These are phyloP conservation scores for Thermochaetoides dissita DNA, from an alignment of 2,329 filamentous ascomycete species.

Conservation along the genomic window DNA sequence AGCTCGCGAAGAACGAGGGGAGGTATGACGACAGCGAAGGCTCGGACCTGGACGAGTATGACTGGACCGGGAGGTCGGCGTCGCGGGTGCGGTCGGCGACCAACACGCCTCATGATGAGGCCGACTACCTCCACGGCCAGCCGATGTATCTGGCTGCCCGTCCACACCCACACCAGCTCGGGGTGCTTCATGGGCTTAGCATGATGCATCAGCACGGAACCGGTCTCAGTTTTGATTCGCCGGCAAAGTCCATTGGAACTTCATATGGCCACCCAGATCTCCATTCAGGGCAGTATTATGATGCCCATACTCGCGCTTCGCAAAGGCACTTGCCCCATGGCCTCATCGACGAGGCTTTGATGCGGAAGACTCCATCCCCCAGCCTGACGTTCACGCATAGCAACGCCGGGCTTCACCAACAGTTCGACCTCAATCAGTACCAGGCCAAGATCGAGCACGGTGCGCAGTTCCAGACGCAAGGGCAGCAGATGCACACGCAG, in stretches of 20 bases:
- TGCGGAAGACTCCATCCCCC: constrained; percentile 23
- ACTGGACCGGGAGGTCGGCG: constrained; percentile 24
- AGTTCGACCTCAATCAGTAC: constrained; percentile 10
- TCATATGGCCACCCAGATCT: constrained; percentile 23
- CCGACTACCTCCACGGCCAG: constrained; percentile 18
- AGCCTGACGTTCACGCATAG: constrained; percentile 14
- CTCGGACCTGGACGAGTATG: constrained; percentile 32
- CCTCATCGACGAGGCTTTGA: constrained; percentile 19
- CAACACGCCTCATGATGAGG: constrained; percentile 20
- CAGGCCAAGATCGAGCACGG: constrained; percentile 1
- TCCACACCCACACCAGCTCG: constrained; percentile 5
- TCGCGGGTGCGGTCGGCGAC: constrained; percentile 20
- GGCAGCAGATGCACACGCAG: constrained; percentile 3
- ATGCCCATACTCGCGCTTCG: constrained; percentile 17
- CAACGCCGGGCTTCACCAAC: constrained; percentile 6
- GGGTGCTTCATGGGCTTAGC: constrained; percentile 7
- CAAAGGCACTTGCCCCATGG: constrained; percentile 12
- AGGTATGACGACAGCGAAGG: constrained; percentile 25
- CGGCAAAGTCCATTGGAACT: constrained; percentile 24
- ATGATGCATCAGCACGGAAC: constrained; percentile 17
- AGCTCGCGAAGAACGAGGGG: constrained; percentile 22
- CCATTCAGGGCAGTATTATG: constrained; percentile 23
- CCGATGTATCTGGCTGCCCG: constrained; percentile 10
- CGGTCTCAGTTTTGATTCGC: constrained; percentile 22
- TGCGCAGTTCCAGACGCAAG: constrained; percentile 3